Percentiles rank a stretch among this genome's conserved stretches.
Evolutionary conservation across 495 filamentous ascomycete species (phyloP).

Genomic region (Penicillium arizonense): DNA sequence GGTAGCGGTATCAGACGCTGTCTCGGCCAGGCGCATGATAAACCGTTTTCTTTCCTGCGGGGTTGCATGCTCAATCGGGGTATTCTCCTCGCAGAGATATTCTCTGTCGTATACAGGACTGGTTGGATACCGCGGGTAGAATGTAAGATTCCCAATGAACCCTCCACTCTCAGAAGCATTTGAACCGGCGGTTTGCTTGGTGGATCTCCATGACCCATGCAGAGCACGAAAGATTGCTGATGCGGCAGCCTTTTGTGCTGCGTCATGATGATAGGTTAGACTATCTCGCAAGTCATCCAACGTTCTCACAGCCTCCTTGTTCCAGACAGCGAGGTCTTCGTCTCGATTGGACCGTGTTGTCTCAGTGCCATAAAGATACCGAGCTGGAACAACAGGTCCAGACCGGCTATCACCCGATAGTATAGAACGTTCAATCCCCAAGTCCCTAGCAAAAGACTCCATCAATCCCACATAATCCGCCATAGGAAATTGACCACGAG

Average conservation of each 20-base stretch:
- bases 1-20: not conserved
- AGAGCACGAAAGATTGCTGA: conserved; percentile 67
- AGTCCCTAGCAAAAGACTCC: conserved; percentile 61
- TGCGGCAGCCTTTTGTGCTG: conserved; percentile 13
- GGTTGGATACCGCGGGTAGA: conserved; percentile 53
- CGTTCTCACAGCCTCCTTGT: conserved; percentile 7
- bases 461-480: conserved; percentile 78
- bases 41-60: not conserved
- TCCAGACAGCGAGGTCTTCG: not conserved
- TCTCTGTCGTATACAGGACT: conserved; percentile 22
- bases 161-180: conserved; percentile 1
- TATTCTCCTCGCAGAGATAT: conserved; percentile 29
- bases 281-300: conserved; percentile 21
- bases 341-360: not conserved
- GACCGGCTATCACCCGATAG: conserved; percentile 6
- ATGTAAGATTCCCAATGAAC: conserved; percentile 57
- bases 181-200: conserved; percentile 39
- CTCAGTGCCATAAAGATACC: conserved; percentile 20
- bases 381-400: conserved; percentile 38
- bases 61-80: not conserved
- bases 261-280: conserved; percentile 4
- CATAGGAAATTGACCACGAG: conserved; percentile 72
- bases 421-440: conserved; percentile 34
- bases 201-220: conserved; percentile 68
- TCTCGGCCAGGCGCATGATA: conserved; percentile 18